Evolutionary conservation across 2,329 filamentous ascomycete genomes (phyloP).

Genomic region (Orbilia javanica): DNA sequence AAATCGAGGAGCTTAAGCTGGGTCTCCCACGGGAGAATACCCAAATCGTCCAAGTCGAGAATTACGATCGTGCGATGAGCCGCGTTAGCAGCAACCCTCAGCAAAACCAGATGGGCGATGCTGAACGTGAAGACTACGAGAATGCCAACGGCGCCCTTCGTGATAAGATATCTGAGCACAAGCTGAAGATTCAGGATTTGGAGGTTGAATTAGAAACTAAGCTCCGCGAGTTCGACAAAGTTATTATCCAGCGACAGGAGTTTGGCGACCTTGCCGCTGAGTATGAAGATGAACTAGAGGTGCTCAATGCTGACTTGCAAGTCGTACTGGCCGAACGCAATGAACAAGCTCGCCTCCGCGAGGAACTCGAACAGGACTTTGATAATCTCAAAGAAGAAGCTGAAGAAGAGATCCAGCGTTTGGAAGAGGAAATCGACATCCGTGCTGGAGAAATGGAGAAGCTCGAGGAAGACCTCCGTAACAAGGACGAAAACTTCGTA

Average conservation of each 20-base stretch:
- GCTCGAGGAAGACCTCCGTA: constrained; percentile 72
- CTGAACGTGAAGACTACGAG: constrained; percentile 87
- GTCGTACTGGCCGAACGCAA: constrained; percentile 78
- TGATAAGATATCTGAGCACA: constrained; percentile 86
- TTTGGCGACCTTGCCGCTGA: constrained; percentile 72
- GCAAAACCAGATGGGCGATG: constrained; percentile 70
- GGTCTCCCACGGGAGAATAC: constrained; percentile 74
- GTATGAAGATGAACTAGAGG: constrained; percentile 84
- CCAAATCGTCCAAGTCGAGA: constrained; percentile 84
- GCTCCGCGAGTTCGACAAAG: constrained; percentile 81
- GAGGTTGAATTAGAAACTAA: constrained; percentile 84
- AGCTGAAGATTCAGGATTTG: constrained; percentile 89
- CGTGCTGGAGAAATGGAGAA: constrained; percentile 68
- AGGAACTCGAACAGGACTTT: constrained; percentile 73
- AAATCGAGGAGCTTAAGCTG: constrained; percentile 96
- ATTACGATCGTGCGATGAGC: constrained; percentile 78
- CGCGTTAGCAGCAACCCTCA: constrained; percentile 77
- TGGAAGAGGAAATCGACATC: constrained; percentile 75
- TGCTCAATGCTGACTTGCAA: constrained; percentile 82
- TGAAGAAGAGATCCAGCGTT: constrained; percentile 75
- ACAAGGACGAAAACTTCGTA: constrained; percentile 82
- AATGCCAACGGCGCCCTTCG: constrained; percentile 84
- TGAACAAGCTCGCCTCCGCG: constrained; percentile 77
- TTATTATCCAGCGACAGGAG: constrained; percentile 65
- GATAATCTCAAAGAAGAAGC: constrained; percentile 74